phyloP scores from a whole-genome alignment of 441 rosid species.

The Erodium texanum region DNA sequence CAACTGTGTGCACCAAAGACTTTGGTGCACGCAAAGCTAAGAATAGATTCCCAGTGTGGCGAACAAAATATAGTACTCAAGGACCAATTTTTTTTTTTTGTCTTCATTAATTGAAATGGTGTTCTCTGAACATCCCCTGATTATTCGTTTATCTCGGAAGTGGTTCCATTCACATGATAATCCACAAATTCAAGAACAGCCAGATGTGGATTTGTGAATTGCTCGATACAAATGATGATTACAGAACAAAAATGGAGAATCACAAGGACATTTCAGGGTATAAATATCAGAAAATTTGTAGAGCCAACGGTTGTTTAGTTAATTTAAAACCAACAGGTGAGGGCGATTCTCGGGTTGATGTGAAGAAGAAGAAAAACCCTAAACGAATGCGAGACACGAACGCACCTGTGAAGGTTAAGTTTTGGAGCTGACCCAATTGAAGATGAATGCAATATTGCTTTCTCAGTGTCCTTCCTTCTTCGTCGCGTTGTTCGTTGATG shows the following conservation, averaged over 20 bases:
- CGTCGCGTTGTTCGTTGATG: too few relatives aligned
- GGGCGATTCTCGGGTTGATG: background rate
- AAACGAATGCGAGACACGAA: background rate
- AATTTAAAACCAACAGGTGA: too few relatives aligned
- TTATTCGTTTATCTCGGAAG: background rate
- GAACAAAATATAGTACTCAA: too few relatives aligned
- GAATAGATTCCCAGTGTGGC: background rate
- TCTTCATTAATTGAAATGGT: background rate
- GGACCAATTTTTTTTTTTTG: too few relatives aligned
- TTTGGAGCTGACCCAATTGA: background rate
- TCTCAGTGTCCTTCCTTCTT: too few relatives aligned
- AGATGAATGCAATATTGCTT: too few relatives aligned
- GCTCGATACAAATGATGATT: background rate
- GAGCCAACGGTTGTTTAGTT: background rate
- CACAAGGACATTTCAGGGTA: background rate
- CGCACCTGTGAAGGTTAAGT: background rate
- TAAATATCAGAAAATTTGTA: background rate
- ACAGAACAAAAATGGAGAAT: background rate
- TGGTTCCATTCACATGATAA: background rate
- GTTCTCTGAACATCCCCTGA: background rate
- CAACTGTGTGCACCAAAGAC: too few relatives aligned
- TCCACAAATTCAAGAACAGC: background rate
- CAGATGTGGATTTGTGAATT: background rate
- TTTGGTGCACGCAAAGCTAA: too few relatives aligned
- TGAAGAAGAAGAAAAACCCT: background rate